Conservation (phyloP, 108 stramenopile species). For the Phaeodactylum tricornutum region DNA sequence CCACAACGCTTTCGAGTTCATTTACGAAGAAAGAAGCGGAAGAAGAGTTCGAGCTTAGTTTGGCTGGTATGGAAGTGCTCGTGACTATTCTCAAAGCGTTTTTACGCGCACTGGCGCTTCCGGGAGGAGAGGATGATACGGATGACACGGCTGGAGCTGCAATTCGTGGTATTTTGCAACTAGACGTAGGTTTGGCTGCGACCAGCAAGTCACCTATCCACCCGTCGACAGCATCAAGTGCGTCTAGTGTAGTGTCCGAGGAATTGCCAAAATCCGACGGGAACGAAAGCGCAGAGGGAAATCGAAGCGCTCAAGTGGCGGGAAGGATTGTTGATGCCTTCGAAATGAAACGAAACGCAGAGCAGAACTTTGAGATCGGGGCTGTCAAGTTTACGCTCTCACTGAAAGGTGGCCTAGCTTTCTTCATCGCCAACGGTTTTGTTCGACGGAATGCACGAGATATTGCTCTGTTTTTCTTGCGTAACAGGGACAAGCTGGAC, state of each 20-base stretch:
- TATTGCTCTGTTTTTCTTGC: slow-evolving; percentile 84
- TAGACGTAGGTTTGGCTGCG: slow-evolving; percentile 29
- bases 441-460: slow-evolving; percentile 71
- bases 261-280: slow-evolving; percentile 3
- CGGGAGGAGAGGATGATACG: slow-evolving; percentile 40
- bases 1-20: slow-evolving; percentile 14
- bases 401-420: slow-evolving; percentile 81
- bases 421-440: slow-evolving; percentile 82
- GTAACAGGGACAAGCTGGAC: slow-evolving; percentile 88
- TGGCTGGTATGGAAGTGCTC: slow-evolving; percentile 67
- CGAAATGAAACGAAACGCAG: slow-evolving; percentile 72
- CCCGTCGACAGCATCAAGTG: neutral
- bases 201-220: neutral
- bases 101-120: slow-evolving; percentile 51
- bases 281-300: neutral
- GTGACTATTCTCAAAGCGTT: slow-evolving; percentile 64
- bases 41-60: slow-evolving; percentile 58
- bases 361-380: slow-evolving; percentile 88
- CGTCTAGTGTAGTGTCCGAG: neutral
- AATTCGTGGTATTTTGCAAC: slow-evolving; percentile 29
- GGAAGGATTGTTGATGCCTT: slow-evolving; percentile 32
- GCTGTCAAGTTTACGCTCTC: slow-evolving; percentile 91
- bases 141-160: slow-evolving; percentile 52
- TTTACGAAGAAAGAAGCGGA: slow-evolving; percentile 45
- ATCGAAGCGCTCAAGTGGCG: slow-evolving; percentile 13